Evolutionary conservation across 257 asterid genomes (phyloP).

Genomic region (Scutellaria galericulata): DNA sequence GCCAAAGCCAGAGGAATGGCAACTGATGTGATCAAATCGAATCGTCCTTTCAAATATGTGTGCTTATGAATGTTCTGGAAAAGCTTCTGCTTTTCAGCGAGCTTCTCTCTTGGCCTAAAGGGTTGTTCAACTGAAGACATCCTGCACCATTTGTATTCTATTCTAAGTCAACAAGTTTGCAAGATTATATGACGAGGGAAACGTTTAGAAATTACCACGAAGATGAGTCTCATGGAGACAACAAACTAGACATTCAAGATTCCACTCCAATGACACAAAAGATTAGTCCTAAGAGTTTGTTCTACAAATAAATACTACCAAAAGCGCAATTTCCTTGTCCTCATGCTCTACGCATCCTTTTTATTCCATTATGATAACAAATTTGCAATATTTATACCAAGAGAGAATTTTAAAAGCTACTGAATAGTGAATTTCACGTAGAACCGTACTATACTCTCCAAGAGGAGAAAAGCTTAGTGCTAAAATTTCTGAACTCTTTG

Average conservation of each 20-base stretch:
- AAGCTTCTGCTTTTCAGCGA: conserved; percentile 57
- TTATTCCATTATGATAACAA: neutral
- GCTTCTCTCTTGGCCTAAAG: conserved; percentile 81
- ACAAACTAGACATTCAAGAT: neutral
- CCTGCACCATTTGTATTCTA: conserved; percentile 48
- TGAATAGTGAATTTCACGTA: neutral
- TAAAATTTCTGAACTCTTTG: neutral
- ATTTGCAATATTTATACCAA: neutral
- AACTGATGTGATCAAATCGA: conserved; percentile 74
- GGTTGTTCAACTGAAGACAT: conserved; percentile 63
- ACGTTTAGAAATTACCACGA: neutral
- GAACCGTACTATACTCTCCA: neutral
- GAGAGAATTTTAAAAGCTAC: neutral
- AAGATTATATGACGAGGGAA: neutral
- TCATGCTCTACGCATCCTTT: conserved; percentile 50
- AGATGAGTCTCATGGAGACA: no score
- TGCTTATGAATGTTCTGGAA: conserved; percentile 73
- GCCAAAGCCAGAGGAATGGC: conserved; percentile 81
- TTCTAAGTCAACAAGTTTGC: conserved; percentile 8
- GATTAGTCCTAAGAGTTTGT: neutral
- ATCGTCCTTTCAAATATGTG: conserved; percentile 67
- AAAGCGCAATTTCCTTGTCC: neutral
- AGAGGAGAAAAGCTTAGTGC: neutral
- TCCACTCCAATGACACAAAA: neutral
- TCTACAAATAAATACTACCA: neutral